Evolutionary conservation across 768 basidiomycete species (phyloP), one percentile per base, ranked within the genome.

Genomic region (Russula compacta): DNA sequence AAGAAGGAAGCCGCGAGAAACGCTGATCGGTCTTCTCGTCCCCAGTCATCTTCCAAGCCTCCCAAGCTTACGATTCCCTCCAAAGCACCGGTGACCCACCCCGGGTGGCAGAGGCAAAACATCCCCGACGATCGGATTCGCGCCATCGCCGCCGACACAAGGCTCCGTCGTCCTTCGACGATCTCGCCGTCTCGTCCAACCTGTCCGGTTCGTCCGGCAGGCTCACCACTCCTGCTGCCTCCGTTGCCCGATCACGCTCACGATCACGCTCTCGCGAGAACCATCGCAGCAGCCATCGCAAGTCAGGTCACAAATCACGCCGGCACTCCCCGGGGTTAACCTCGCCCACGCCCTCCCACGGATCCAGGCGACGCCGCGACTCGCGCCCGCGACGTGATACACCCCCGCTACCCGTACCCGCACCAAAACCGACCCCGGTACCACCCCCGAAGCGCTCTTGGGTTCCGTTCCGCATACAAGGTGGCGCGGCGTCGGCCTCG

Each of bases 141-240:
- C 56, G 57, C 8, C 46, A 49, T 2, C 61, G 52, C 10, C 52
- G n/a, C 15, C 61, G 50, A 1, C 59, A 40, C 42, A 49, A 61
- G 39, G 1, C 60, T 3, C 38, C 36, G 4, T 51, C 55, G 19
- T 24, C 54, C 6, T 35, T 55, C 21, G 66, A 66, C 4, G 59
- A 66, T 49, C 43, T 66, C 49, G 64, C 60, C 10, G 35, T 66
- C 36, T 65, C 64, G 1, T 65, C 66, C 0, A 46, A 56, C 35
- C 7, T 66, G n/a, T 66, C 65, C 9, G 50, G 29, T 17, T 47
- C 58, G 15, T 65, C 64, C 1, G 63, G 63, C 43, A 52, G 65
- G 40, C 63, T 66, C 15, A 66, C 63, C 42, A 66, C 65, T 0
- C 65, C 63, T 2, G 53, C 40, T 19, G 38, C 62, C 1, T 66